phyloP scores from a whole-genome alignment of 2,329 filamentous ascomycete genomes.

The Gaeumannomyces tritici region DNA sequence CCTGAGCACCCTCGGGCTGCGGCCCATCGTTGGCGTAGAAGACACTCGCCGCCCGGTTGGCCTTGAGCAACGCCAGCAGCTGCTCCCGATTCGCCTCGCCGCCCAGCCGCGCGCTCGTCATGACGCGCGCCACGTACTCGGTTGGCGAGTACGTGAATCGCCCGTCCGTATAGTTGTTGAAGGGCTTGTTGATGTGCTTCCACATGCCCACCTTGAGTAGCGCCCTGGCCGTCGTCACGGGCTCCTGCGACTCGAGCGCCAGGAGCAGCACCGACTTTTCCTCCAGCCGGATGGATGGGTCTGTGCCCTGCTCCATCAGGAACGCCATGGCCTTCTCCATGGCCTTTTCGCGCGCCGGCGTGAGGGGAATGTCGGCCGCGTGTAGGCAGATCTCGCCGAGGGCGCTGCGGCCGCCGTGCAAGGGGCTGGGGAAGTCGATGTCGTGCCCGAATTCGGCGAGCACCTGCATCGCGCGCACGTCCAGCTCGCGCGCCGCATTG shows the following conservation, averaged over 20 bases:
- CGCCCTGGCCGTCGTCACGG: constrained; percentile 43
- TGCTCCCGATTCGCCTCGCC: constrained; percentile 26
- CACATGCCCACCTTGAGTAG: constrained; percentile 56
- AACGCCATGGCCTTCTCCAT: constrained; percentile 49
- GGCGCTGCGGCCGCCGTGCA: constrained; percentile 53
- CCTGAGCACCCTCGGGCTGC: constrained; percentile 42
- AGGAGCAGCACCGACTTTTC: constrained; percentile 51
- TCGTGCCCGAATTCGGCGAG: constrained; percentile 52
- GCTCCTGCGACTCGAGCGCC: constrained; percentile 47
- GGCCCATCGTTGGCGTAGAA: constrained; percentile 44
- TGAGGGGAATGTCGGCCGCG: constrained; percentile 36
- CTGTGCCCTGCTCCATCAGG: constrained; percentile 42
- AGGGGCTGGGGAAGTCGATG: constrained; percentile 52
- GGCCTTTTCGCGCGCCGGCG: constrained; percentile 35
- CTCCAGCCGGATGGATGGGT: constrained; percentile 43
- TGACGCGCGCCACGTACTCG: constrained; percentile 46
- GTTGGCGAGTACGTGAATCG: constrained; percentile 53
- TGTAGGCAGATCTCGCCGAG: constrained; percentile 54
- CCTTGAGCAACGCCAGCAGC: constrained; percentile 37
- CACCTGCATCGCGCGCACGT: constrained; percentile 43
- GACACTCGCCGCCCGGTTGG: constrained; percentile 42
- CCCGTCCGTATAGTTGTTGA: constrained; percentile 43
- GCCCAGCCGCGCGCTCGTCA: constrained; percentile 15
- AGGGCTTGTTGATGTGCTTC: constrained; percentile 52
- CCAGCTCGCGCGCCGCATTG: constrained; percentile 51